These are phyloP conservation scores for Cantharellus cinnabarinus DNA, from an alignment of 768 basidiomycete genomes.

Conservation along the genomic window DNA sequence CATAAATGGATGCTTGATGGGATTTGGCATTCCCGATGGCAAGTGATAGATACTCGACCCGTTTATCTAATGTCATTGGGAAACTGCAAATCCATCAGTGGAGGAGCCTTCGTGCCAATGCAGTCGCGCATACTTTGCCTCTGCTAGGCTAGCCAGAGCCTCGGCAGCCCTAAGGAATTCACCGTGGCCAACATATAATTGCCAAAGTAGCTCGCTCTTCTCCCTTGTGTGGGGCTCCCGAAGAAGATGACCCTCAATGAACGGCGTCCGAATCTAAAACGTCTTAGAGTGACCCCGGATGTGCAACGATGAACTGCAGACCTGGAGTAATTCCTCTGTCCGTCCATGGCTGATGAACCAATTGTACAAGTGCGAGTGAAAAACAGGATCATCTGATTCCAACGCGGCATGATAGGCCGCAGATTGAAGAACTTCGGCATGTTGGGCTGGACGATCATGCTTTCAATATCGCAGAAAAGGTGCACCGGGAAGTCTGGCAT, in stretches of 20 bases:
- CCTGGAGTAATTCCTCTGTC: constrained; percentile 81
- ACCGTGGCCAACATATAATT: constrained; percentile 86
- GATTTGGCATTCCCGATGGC: constrained; percentile 95
- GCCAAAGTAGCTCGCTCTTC: constrained; percentile 84
- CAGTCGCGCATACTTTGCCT: constrained; percentile 50
- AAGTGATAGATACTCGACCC: constrained; percentile 81
- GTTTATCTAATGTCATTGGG: constrained; percentile 32
- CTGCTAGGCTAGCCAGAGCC: constrained; percentile 63
- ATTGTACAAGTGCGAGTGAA: constrained; percentile 85
- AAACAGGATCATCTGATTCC: constrained; percentile 70
- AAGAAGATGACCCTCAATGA: constrained; percentile 72
- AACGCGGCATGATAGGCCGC: constrained; percentile 81
- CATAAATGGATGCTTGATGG: constrained; percentile 44
- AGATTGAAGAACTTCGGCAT: constrained; percentile 51
- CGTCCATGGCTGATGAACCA: constrained; percentile 69
- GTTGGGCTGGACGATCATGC: constrained; percentile 17
- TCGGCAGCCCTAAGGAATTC: constrained; percentile 76
- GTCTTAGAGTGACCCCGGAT: constrained; percentile 4
- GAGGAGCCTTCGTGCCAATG: constrained; percentile 23
- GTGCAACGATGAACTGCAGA: constrained; percentile 18
- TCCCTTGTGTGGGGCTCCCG: constrained; percentile 61
- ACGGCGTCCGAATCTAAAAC: constrained; percentile 58
- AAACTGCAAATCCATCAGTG: constrained; percentile 6
- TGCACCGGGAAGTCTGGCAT: not conserved
- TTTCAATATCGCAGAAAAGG: not conserved